Percentiles rank a stretch among this genome's conserved stretches.
These are phyloP conservation scores for Neobulgaria alba DNA, from an alignment of 2,329 filamentous ascomycete species.

Conservation along the genomic window DNA sequence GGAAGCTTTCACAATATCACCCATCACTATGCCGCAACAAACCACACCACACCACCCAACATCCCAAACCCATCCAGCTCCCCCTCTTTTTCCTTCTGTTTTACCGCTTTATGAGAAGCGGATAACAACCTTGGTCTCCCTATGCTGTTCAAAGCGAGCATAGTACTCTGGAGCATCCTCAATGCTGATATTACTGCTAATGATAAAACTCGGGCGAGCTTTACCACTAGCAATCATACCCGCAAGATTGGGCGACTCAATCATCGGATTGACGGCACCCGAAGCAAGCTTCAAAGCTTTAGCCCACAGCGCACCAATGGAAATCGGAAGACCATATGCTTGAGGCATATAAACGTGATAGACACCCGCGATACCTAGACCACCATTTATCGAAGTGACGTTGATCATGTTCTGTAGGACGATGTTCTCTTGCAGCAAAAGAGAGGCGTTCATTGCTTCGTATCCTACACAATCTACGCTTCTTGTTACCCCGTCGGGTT, in stretches of 20 bases:
- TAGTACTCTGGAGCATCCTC: conserved; percentile 9
- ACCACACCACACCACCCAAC: too few species aligned
- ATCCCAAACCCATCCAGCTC: too few species aligned
- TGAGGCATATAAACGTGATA: conserved; percentile 7
- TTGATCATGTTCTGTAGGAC: conserved; percentile 18
- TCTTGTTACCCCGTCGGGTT: conserved; percentile 21
- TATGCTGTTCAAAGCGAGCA: conserved; percentile 8
- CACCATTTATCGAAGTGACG: conserved; percentile 20
- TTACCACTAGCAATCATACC: conserved; percentile 11
- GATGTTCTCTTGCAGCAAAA: conserved; percentile 16
- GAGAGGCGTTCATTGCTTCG: conserved; percentile 17
- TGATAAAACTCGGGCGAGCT: conserved; percentile 14
- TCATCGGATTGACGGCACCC: conserved; percentile 1
- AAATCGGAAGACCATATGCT: conserved; percentile 1
- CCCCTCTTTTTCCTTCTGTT: too few species aligned
- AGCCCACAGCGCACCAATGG: conserved; percentile 3
- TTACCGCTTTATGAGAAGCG: too few species aligned
- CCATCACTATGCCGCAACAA: too few species aligned
- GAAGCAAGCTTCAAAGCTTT: conserved; percentile 7
- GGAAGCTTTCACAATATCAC: too few species aligned
- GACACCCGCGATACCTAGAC: conserved; percentile 26
- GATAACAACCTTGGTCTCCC: conserved; percentile 12
- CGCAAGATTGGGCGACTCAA: conserved; percentile 3
- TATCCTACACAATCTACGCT: conserved; percentile 23
- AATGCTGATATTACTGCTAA: conserved; percentile 9